A percentile compares a stretch with the other conserved stretches of the same genome.
phyloP scores from a whole-genome alignment of 305 asterid genomes.

The Petunia hybrid region DNA sequence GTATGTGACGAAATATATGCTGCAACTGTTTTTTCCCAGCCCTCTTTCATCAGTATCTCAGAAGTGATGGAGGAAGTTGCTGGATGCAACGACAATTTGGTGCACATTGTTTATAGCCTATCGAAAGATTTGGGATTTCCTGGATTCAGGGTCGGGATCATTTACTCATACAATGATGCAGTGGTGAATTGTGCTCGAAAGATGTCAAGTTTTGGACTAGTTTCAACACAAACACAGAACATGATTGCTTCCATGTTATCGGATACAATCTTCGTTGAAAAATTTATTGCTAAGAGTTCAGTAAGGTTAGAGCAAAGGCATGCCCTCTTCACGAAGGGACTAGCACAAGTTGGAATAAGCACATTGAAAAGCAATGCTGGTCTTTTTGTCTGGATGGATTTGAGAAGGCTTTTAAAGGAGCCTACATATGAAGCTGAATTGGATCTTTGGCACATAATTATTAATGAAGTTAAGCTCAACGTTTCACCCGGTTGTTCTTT shows the following conservation, averaged over 20 bases:
- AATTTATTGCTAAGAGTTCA: constrained; percentile 17
- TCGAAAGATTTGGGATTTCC: constrained; percentile 41
- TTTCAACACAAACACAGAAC: constrained; percentile 37
- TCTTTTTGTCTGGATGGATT: constrained; percentile 37
- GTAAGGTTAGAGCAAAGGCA: constrained; percentile 31
- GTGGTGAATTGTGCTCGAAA: constrained; percentile 26
- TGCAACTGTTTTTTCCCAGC: constrained; percentile 52
- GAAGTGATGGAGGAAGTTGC: constrained; percentile 31
- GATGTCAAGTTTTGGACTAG: constrained; percentile 42
- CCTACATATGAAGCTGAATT: constrained; percentile 33
- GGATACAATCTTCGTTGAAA: constrained; percentile 29
- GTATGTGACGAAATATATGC: constrained; percentile 79
- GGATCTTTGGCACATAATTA: constrained; percentile 37
- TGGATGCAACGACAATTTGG: constrained; percentile 21
- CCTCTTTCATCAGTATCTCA: constrained; percentile 35
- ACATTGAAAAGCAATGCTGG: constrained; percentile 38
- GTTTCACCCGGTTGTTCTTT: constrained; percentile 40
- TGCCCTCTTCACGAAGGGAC: constrained; percentile 31
- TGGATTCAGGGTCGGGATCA: constrained; percentile 38
- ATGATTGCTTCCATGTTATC: constrained; percentile 33
- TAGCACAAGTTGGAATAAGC: constrained; percentile 37
- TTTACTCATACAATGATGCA: constrained; percentile 34
- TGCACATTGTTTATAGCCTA: constrained; percentile 39
- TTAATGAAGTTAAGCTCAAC: constrained; percentile 35
- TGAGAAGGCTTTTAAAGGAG: constrained; percentile 31